phyloP scores from a whole-genome alignment of 257 asterid genomes.

The Solanum clarkiae region DNA sequence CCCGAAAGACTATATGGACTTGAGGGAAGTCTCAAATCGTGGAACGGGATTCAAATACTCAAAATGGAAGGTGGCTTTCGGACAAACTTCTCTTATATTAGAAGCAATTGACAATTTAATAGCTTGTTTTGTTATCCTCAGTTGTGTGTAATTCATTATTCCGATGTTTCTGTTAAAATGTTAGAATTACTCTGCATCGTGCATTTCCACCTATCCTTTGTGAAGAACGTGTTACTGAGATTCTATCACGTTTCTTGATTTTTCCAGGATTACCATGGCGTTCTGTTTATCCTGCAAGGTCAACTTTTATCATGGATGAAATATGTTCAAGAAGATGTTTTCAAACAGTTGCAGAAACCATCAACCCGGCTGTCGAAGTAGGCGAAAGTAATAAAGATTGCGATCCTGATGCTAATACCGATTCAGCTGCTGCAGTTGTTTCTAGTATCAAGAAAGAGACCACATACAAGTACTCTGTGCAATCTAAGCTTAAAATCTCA shows the following conservation, averaged over 20 bases:
- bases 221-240: background rate
- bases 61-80: background rate
- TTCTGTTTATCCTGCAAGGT: slow-evolving; percentile 22
- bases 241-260: background rate
- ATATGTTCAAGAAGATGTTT: slow-evolving; percentile 22
- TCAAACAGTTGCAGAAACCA: slow-evolving; percentile 27
- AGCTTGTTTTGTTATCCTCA: background rate
- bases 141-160: background rate
- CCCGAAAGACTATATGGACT: background rate
- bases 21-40: background rate
- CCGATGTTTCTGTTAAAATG: background rate
- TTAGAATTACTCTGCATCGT: background rate
- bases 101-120: background rate
- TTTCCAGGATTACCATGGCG: slow-evolving; percentile 28
- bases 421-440: slow-evolving; percentile 1
- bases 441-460: slow-evolving; percentile 5
- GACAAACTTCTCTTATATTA: background rate
- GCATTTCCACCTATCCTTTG: background rate
- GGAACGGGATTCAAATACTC: background rate
- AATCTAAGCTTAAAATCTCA: slow-evolving; percentile 42
- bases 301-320: slow-evolving; percentile 18
- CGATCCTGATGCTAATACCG: background rate
- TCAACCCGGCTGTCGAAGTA: slow-evolving; percentile 7
- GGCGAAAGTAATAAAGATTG: slow-evolving; percentile 12
- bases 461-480: slow-evolving; percentile 23